Evolutionary conservation across 352 stramenopile species (phyloP).

Genomic region (Phytophthora capsici): DNA sequence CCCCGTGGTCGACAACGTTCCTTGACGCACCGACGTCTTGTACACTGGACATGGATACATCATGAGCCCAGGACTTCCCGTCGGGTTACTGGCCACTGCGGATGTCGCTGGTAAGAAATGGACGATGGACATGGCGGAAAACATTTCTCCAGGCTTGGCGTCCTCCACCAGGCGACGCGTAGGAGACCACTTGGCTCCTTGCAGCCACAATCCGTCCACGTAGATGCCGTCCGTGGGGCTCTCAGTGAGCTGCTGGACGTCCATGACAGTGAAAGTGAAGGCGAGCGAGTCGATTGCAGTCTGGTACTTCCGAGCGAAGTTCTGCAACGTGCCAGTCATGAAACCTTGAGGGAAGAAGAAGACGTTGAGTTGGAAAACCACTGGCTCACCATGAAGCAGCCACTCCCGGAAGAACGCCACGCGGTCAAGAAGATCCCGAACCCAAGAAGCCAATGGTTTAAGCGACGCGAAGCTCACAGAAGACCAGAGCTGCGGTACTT

Average conservation of each 20-base stretch:
- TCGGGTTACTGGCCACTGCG: conserved; percentile 42
- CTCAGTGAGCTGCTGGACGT: conserved; percentile 60
- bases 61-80: conserved; percentile 5
- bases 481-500: conserved; percentile 90
- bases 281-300: conserved; percentile 94
- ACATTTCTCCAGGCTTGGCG: conserved; percentile 92
- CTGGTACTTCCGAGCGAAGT: conserved; percentile 95
- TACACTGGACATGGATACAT: conserved; percentile 94
- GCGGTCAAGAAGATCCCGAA: conserved; percentile 88
- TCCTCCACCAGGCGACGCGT: conserved; percentile 76
- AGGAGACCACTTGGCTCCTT: conserved; percentile 90
- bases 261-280: conserved; percentile 91
- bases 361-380: conserved; percentile 90
- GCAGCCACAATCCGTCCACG: conserved; percentile 89
- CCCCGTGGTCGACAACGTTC: conserved; percentile 91
- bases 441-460: conserved; percentile 93
- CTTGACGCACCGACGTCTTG: conserved; percentile 94
- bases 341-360: conserved; percentile 98
- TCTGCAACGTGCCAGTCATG: conserved; percentile 96
- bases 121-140: conserved; percentile 88
- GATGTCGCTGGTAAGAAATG: conserved; percentile 89
- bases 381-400: conserved; percentile 91
- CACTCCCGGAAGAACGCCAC: conserved; percentile 94
- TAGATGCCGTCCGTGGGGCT: conserved; percentile 93
- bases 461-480: conserved; percentile 92